Base-by-base conservation (phyloP, 176 grass and related monocot species). In the Musa itinerans region DNA sequence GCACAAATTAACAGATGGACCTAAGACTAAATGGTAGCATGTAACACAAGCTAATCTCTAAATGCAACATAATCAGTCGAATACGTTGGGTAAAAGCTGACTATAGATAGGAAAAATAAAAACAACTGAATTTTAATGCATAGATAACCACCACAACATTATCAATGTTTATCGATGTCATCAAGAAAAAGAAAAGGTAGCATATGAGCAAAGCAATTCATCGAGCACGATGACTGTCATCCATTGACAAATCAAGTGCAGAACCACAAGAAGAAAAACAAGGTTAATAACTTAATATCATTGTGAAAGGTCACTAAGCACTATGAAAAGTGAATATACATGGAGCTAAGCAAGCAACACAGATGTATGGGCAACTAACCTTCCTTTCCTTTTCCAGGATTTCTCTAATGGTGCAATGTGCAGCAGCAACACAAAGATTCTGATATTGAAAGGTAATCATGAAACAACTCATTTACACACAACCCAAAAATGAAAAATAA, bases 381-480 rank as follows among this genome's bases (percentile, higher is more conserved):
- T 91, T 98, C 77, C 89, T 98, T 80, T 98, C 95, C 54, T 72
- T 98, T 82, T 91, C 88, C 63, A 98, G 78, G 69, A 98, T 88
- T 87, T 91, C 95, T 87, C 95, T 98, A 68, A 98, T 93, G 11
- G 94, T 90, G 15, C 81, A 63, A 86, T 98, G 94, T 76, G 94
- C 94, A 51, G 94, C 94, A 81, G 94, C 87, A 78, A 91, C 81
- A 82, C 94, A 98, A 57, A 98, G 72, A 82, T 91, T 98, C 94
- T 98, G 78, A 65, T 49, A 66, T 52, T 24, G 3, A 66, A 50
- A 10, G 21, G 11, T 70, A 20, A 13, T 10, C 10, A 15, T 34
- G 20, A 19, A 10, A 65, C 19, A 51, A 70, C 2, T 70, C 4
- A 70, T 50, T 50, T 48, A 69, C 26, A 20, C 9, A 9, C 12